phyloP scores from a whole-genome alignment of 768 basidiomycete genomes.

The Lanmaoa pseudosensibilis region DNA sequence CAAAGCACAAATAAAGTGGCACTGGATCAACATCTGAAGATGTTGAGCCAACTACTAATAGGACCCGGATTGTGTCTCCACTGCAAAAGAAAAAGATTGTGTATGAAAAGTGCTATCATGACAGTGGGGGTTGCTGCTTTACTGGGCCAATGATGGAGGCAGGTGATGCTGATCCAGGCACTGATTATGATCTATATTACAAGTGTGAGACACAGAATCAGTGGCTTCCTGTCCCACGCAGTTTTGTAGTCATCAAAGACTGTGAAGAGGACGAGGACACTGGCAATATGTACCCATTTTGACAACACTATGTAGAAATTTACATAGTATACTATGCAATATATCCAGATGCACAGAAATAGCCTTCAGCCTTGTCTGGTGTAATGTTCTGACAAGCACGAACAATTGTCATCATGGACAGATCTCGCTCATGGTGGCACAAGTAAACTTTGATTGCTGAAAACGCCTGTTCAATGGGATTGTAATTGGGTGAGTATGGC shows the following conservation, averaged over 20 bases:
- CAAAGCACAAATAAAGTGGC: too few species aligned
- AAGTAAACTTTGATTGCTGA: background rate
- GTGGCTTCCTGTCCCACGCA: conserved; percentile 6
- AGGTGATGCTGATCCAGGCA: background rate
- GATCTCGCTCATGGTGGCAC: background rate
- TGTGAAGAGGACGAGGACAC: background rate
- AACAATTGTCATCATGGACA: background rate
- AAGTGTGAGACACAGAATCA: background rate
- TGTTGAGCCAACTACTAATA: too few species aligned
- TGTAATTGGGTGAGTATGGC: conserved; percentile 8
- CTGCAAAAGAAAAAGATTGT: background rate
- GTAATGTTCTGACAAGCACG: conserved; percentile 5
- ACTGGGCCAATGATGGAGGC: background rate
- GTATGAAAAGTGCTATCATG: conserved; percentile 2
- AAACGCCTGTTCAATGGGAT: conserved; percentile 32
- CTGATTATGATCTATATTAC: conserved; percentile 9
- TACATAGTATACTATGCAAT: background rate
- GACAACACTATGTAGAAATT: background rate
- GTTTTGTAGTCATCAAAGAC: background rate
- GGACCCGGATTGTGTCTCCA: background rate
- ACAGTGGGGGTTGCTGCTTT: background rate
- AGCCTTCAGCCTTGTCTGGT: background rate
- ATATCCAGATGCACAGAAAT: conserved; percentile 6
- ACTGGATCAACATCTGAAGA: too few species aligned
- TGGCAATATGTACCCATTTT: background rate